phyloP scores from a whole-genome alignment of 139 green algal genomes.

The Desmodesmus armatus region DNA sequence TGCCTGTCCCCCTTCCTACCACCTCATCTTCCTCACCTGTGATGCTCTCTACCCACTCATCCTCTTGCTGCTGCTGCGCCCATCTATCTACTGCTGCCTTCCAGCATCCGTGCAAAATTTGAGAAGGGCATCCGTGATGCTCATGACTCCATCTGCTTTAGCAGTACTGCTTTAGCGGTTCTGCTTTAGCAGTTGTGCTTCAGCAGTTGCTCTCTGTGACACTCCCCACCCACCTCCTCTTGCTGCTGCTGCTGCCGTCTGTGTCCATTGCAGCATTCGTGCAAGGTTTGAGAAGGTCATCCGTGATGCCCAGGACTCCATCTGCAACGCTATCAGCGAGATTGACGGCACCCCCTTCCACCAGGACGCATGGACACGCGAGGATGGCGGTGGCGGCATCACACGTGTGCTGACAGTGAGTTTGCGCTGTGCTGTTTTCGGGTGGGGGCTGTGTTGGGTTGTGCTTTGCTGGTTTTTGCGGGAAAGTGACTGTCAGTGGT shows the following conservation, averaged over 20 bases:
- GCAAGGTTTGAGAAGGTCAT: conserved; percentile 90
- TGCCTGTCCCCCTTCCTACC: too few relatives aligned
- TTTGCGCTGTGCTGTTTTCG: too few relatives aligned
- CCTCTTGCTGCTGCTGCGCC: neutral
- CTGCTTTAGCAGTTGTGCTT: too few relatives aligned
- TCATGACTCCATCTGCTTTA: conserved; percentile 95
- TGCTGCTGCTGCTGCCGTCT: neutral
- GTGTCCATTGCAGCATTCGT: conserved; percentile 72
- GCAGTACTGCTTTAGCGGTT: too few relatives aligned
- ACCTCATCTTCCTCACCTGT: too few relatives aligned
- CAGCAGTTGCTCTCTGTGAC: neutral
- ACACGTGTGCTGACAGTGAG: conserved; percentile 95
- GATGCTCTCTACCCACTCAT: neutral
- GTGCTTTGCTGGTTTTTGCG: neutral
- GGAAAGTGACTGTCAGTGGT: neutral
- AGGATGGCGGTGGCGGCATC: conserved; percentile 95
- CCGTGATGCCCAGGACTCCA: conserved; percentile 88
- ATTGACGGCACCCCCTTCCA: conserved; percentile 94
- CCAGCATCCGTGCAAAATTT: conserved; percentile 85
- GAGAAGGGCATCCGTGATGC: conserved; percentile 87
- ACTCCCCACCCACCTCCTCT: neutral
- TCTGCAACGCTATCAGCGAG: conserved; percentile 90
- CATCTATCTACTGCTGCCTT: too few relatives aligned
- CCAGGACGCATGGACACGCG: conserved; percentile 94
- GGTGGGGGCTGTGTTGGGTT: conserved; percentile 48